Base-by-base conservation (phyloP, 2,329 filamentous ascomycete species). In the Arthrobotrys sphaeroides region DNA sequence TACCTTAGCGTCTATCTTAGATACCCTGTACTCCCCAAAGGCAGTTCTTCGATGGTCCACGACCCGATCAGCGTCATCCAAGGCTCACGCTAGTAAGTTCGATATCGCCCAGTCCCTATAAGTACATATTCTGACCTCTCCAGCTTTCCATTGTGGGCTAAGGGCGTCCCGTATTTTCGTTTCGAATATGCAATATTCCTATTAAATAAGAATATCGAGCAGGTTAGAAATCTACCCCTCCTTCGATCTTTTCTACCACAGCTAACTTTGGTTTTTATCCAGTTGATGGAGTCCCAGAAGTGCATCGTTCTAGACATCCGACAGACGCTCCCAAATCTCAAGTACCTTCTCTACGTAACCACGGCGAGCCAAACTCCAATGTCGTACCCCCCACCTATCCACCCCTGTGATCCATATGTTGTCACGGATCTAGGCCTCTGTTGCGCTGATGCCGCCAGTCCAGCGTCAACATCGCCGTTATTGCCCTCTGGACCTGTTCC, bases 141-240 rank as follows among this genome's bases (percentile, higher is more conserved):
- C 62, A 89, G 89, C 4, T 99, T 96, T 79, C 95, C 95, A 0
- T 86, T 99, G 0, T 94, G 94, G 82, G 83, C 91, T 84, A 85
- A 85, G 73, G 86, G 87, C 80, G 87, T 88, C 1, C 88, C 93
- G 0, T 89, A 93, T 49, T 98, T 94, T 84, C 90, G 94, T 1
- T 98, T 98, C 82, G 94, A 98, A 80, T 99, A 98, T 82, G 95
- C 87, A 9, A 95, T 97, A 81, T 99, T 98, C 80, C 84, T 98
- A n/a, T 86, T 99, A 12, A 98, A 98, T 84, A 97, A 98, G 83
- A 86, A 98, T 80, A 94, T 99, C 67, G 94, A 98, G 49, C 78
- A 79, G 70, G 78, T 79, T 59, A 60, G 66, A 22, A 24, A 4
- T 9, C 18, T 12, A 57, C 28, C 16, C 9, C 18, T 43, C 18